Percentiles rank a stretch among this genome's conserved stretches.
Conservation (phyloP, 495 filamentous ascomycete species). For the Xylaria bambusicola region DNA sequence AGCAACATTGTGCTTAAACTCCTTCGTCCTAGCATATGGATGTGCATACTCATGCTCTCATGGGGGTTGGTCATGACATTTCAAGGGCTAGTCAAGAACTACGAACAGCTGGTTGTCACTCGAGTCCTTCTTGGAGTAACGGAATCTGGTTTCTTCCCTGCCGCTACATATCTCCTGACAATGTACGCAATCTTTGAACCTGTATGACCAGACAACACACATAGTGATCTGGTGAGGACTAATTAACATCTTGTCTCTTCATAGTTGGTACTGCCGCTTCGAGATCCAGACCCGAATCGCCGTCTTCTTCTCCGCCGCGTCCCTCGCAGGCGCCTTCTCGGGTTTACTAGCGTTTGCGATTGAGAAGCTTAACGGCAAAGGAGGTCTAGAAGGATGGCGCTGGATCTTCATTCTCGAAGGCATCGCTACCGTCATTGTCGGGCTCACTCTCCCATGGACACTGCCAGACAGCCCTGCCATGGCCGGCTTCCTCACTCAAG, state of each 20-base stretch:
- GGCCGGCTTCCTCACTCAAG: no score
- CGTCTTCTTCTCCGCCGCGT: conserved; percentile 47
- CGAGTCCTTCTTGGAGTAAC: conserved; percentile 69
- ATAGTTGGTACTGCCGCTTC: conserved; percentile 32
- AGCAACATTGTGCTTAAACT: conserved; percentile 80
- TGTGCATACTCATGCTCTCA: conserved; percentile 48
- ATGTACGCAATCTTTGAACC: no score
- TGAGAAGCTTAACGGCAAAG: conserved; percentile 27
- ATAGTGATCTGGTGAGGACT: no score
- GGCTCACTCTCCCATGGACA: no score
- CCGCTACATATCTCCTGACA: conserved; percentile 66
- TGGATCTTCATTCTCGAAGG: conserved; percentile 52
- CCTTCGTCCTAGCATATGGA: conserved; percentile 57
- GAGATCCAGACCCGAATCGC: conserved; percentile 52
- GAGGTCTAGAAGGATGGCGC: conserved; percentile 41
- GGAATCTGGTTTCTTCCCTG: conserved; percentile 45
- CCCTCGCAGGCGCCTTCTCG: conserved; percentile 54
- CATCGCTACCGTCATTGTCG: conserved; percentile 56
- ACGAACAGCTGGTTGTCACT: conserved; percentile 67
- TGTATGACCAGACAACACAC: no score
- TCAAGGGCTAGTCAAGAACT: conserved; percentile 74
- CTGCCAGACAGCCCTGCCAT: no score
- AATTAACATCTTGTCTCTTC: no score
- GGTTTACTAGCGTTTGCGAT: conserved; percentile 41
- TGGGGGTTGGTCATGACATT: conserved; percentile 55